A percentile compares a stretch with the other conserved stretches of the same genome.
Evolutionary conservation across 768 basidiomycete genomes (phyloP).

Genomic region (Hysterangium stoloniferum): DNA sequence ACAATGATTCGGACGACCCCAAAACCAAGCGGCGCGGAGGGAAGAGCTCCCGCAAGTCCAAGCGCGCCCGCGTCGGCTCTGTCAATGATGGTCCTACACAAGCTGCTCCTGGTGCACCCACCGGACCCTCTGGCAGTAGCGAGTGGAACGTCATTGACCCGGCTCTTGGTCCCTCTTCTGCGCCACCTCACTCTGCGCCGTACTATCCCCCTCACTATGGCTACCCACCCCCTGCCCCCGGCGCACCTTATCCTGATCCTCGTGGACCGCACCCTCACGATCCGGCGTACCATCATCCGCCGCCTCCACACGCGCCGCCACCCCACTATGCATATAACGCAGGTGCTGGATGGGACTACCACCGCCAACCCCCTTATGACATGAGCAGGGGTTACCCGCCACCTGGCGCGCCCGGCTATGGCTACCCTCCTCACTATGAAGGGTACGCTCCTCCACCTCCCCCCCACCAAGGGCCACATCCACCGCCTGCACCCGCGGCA

Average conservation of each 20-base stretch:
- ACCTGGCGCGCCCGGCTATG: slow-evolving; percentile 6
- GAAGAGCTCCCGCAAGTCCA: background rate
- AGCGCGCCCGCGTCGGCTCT: background rate
- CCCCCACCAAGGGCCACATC: slow-evolving; percentile 7
- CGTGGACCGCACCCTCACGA: slow-evolving; percentile 1
- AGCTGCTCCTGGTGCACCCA: background rate
- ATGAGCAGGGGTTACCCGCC: background rate
- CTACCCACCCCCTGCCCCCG: background rate
- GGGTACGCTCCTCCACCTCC: background rate
- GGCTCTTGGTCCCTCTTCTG: background rate
- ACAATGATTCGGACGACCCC: slow-evolving; percentile 10
- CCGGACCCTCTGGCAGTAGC: background rate
- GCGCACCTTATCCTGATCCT: background rate
- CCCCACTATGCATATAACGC: background rate
- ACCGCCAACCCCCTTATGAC: slow-evolving; percentile 6
- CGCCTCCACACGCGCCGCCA: background rate
- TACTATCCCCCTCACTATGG: slow-evolving; percentile 3
- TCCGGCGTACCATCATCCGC: background rate
- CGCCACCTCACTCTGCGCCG: background rate
- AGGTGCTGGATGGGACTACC: slow-evolving; percentile 8
- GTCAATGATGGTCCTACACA: too few species aligned
- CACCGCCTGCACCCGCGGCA: slow-evolving; percentile 5
- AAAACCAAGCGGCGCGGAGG: background rate
- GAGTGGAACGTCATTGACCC: background rate
- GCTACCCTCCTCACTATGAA: background rate